These are phyloP conservation scores for Zizania palustris DNA, from an alignment of 202 grass and related monocot genomes.

Conservation along the genomic window DNA sequence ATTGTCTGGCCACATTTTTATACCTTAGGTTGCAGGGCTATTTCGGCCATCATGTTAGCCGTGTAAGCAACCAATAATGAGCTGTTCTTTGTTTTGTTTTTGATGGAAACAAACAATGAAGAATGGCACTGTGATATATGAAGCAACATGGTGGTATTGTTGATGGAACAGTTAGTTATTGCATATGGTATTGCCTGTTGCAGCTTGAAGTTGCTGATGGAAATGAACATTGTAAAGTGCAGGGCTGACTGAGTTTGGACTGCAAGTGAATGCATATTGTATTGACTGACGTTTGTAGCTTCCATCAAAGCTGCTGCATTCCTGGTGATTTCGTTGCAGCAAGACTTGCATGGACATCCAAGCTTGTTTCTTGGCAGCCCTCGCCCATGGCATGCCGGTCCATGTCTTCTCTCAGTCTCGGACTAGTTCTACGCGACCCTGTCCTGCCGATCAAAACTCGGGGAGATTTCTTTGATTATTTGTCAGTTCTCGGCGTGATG, in stretches of 20 bases:
- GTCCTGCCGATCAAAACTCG: too few relatives aligned
- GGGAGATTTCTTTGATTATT: too few relatives aligned
- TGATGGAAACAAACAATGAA: background rate
- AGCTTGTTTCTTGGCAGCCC: background rate
- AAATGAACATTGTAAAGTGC: conserved; percentile 1
- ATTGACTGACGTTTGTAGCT: conserved; percentile 2
- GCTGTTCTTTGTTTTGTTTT: background rate
- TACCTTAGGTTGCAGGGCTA: background rate
- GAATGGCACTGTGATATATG: conserved; percentile 2
- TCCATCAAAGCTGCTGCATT: background rate
- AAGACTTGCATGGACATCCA: background rate
- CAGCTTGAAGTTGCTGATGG: background rate
- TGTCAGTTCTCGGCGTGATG: too few relatives aligned
- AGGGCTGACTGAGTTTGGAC: background rate
- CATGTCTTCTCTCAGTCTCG: background rate
- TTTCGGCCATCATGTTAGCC: conserved; percentile 23
- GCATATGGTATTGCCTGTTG: too few relatives aligned
- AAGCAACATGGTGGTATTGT: background rate
- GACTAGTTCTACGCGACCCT: too few relatives aligned
- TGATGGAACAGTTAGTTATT: too few relatives aligned
- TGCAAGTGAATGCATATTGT: conserved; percentile 5
- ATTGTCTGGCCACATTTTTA: background rate
- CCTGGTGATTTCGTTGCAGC: background rate
- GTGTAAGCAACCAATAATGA: background rate
- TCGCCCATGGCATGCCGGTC: background rate